phyloP scores from a whole-genome alignment of 768 basidiomycete genomes.

The Fomitopsis pulvina region DNA sequence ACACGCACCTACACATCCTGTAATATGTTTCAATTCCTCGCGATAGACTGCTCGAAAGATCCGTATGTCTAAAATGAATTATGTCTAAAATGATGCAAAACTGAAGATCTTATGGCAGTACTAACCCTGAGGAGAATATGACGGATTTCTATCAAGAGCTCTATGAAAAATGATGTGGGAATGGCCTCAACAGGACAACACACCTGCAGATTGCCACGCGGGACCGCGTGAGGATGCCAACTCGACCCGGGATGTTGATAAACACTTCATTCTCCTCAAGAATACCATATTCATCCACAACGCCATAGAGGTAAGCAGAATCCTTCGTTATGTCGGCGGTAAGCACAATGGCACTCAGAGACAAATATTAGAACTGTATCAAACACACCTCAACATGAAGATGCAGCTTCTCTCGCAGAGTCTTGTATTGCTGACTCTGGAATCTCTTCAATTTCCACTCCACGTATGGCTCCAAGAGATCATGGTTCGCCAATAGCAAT shows the following conservation, averaged over 20 bases:
- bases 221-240: not conserved
- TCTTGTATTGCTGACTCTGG: conserved; percentile 8
- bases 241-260: conserved; percentile 11
- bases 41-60: conserved; percentile 2
- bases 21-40: conserved; percentile 2
- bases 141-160: conserved; percentile 6
- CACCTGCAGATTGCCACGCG: not conserved
- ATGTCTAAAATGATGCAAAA: not conserved
- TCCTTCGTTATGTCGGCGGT: not conserved
- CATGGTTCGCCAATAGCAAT: not conserved
- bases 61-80: conserved; percentile 3
- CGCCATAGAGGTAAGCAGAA: conserved; percentile 9
- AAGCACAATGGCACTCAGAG: not conserved
- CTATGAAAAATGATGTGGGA: not conserved
- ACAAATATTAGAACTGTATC: not conserved
- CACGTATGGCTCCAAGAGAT: conserved; percentile 9
- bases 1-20: conserved; percentile 5
- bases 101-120: not conserved
- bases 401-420: conserved; percentile 9
- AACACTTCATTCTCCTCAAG: conserved; percentile 12
- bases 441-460: conserved; percentile 3
- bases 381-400: conserved; percentile 5
- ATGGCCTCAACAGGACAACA: not conserved
- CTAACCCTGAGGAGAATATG: conserved; percentile 13
- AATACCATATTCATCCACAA: conserved; percentile 13